These are phyloP conservation scores for Eucommia ulmoides DNA, from an alignment of 257 asterid genomes.

Conservation along the genomic window DNA sequence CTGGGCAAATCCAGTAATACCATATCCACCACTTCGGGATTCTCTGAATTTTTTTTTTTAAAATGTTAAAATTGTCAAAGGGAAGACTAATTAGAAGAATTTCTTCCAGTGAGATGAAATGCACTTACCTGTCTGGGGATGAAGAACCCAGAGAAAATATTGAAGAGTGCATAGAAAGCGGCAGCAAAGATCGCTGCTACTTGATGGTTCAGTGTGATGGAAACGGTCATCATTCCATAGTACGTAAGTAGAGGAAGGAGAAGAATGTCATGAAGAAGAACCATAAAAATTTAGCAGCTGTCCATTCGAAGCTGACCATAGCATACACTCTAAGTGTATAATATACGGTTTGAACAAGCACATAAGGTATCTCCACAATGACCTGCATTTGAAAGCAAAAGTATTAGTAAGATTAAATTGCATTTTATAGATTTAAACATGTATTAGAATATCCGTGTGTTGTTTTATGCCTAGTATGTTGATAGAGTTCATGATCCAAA, in stretches of 20 bases:
- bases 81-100: background rate
- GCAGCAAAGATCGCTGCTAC: constrained; percentile 69
- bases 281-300: constrained; percentile 64
- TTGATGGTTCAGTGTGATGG: constrained; percentile 78
- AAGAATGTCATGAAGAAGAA: constrained; percentile 64
- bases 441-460: background rate
- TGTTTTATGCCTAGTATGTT: background rate
- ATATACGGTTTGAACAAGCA: constrained; percentile 45
- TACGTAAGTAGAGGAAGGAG: constrained; percentile 77
- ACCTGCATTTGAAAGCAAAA: constrained; percentile 23
- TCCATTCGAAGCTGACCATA: constrained; percentile 78
- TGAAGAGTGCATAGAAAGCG: constrained; percentile 66
- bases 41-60: background rate
- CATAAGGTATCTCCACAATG: constrained; percentile 51
- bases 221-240: constrained; percentile 79
- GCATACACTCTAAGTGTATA: constrained; percentile 59
- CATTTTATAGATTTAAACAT: background rate
- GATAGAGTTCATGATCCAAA: background rate
- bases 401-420: background rate
- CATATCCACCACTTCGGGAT: constrained; percentile 3
- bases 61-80: background rate
- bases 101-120: background rate
- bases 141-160: constrained; percentile 73
- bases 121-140: constrained; percentile 68
- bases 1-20: constrained; percentile 2